Conservation (phyloP, 2,329 filamentous ascomycete species). For the Aulographum hederae region DNA sequence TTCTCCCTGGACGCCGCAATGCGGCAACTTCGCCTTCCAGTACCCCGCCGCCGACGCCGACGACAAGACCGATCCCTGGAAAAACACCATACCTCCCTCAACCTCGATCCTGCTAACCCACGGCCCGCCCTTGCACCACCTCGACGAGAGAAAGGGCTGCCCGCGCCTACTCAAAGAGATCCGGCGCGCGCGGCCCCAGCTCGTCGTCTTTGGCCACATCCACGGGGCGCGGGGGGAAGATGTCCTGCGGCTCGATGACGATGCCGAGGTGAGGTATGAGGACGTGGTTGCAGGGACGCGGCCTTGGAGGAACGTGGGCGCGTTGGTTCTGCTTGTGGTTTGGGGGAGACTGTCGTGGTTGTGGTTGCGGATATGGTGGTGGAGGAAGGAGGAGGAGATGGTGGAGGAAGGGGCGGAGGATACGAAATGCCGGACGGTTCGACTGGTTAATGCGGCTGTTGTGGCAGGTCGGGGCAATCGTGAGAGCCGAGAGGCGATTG, state of each 20-base stretch:
- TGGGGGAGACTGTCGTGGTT: no score
- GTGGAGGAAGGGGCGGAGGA: no score
- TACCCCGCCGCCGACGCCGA: conserved; percentile 13
- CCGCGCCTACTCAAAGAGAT: conserved; percentile 13
- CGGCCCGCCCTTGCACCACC: conserved; percentile 15
- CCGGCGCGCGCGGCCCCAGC: conserved; percentile 13
- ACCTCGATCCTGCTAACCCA: conserved; percentile 23
- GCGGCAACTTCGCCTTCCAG: conserved; percentile 22
- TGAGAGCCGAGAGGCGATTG: no score
- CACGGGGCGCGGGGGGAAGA: conserved; percentile 17
- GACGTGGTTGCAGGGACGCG: neutral
- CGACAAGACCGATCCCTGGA: conserved; percentile 13
- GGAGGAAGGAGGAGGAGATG: no score
- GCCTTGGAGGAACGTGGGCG: no score
- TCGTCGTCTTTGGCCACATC: conserved; percentile 22
- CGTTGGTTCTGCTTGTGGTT: no score
- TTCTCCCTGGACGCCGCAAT: neutral
- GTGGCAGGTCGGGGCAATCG: no score
- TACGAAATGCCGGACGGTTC: no score
- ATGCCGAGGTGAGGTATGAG: neutral
- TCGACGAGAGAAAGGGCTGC: conserved; percentile 9
- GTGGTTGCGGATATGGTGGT: no score
- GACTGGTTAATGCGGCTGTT: no score
- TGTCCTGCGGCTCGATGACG: conserved; percentile 7
- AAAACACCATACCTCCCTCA: conserved; percentile 6